Evolutionary conservation across 192 early-diverging fungal genomes (phyloP).

Genomic region (Phlyctochytrium bullatum): DNA sequence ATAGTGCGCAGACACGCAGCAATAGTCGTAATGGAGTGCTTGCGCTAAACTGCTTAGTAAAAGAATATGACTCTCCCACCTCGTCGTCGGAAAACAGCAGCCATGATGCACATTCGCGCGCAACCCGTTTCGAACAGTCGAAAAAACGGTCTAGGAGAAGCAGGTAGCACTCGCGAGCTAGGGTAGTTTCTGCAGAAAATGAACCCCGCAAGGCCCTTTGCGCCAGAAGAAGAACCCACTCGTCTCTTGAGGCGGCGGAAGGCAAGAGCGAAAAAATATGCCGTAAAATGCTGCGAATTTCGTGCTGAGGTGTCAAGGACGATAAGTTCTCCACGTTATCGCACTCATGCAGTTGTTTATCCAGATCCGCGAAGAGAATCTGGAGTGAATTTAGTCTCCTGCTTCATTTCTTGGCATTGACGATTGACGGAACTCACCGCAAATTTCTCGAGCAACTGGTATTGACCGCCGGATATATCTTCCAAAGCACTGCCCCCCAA

Average conservation of each 20-base stretch:
- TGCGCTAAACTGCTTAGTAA: too few relatives aligned
- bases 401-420: too few relatives aligned
- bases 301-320: constrained; percentile 74
- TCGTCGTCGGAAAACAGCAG: constrained; percentile 92
- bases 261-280: constrained; percentile 67
- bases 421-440: too few relatives aligned
- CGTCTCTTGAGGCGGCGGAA: constrained; percentile 67
- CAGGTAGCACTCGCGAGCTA: constrained; percentile 81
- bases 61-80: constrained; percentile 19
- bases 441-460: too few relatives aligned
- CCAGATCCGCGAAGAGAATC: too few relatives aligned
- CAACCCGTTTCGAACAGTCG: constrained; percentile 75
- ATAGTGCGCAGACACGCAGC: background rate
- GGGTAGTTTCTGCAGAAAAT: constrained; percentile 71
- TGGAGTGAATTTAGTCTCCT: too few relatives aligned
- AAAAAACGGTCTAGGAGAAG: constrained; percentile 80
- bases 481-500: too few relatives aligned
- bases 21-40: too few relatives aligned
- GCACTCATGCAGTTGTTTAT: too few relatives aligned
- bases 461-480: too few relatives aligned
- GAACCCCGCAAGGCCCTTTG: constrained; percentile 85
- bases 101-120: constrained; percentile 87
- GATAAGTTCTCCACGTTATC: too few relatives aligned
- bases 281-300: constrained; percentile 68
- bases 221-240: constrained; percentile 79